These are phyloP conservation scores for Begonia masoniana DNA, from an alignment of 306 rosid species.

Conservation along the genomic window DNA sequence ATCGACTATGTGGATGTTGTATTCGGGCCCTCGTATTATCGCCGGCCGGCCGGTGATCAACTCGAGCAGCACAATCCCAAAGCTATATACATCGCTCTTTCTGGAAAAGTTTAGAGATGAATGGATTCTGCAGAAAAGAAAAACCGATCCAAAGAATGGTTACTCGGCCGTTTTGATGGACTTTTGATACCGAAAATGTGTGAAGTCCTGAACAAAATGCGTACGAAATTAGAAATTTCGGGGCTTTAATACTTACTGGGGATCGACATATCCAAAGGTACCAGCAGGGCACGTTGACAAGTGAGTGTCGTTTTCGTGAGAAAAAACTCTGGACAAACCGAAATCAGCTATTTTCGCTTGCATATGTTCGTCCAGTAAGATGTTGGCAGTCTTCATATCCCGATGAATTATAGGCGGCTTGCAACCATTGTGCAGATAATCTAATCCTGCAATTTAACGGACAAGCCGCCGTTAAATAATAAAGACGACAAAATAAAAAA, in stretches of 20 bases:
- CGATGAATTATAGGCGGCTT: conserved; percentile 17
- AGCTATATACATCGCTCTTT: conserved; percentile 19
- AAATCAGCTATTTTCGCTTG: conserved; percentile 24
- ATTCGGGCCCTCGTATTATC: conserved; percentile 5
- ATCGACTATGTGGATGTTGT: conserved; percentile 12
- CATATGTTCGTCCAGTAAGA: conserved; percentile 17
- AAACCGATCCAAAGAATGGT: background rate
- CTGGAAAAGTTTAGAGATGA: conserved; percentile 6
- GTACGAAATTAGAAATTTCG: background rate
- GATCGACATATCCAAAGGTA: conserved; percentile 20
- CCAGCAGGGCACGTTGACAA: conserved; percentile 12
- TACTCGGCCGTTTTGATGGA: background rate
- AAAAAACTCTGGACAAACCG: conserved; percentile 14
- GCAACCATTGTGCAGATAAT: conserved; percentile 17
- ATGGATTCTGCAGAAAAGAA: background rate
- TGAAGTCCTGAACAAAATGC: background rate
- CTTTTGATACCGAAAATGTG: background rate
- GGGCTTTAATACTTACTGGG: conserved; percentile 13
- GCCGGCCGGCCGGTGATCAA: conserved; percentile 16
- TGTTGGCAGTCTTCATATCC: conserved; percentile 17
- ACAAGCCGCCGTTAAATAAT: background rate
- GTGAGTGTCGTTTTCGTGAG: conserved; percentile 13
- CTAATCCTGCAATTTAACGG: conserved; percentile 10
- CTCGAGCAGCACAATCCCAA: conserved; percentile 16
- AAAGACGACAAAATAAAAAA: background rate